These are phyloP conservation scores for Trifolium subterraneum DNA, from an alignment of 306 rosid genomes.

Conservation along the genomic window DNA sequence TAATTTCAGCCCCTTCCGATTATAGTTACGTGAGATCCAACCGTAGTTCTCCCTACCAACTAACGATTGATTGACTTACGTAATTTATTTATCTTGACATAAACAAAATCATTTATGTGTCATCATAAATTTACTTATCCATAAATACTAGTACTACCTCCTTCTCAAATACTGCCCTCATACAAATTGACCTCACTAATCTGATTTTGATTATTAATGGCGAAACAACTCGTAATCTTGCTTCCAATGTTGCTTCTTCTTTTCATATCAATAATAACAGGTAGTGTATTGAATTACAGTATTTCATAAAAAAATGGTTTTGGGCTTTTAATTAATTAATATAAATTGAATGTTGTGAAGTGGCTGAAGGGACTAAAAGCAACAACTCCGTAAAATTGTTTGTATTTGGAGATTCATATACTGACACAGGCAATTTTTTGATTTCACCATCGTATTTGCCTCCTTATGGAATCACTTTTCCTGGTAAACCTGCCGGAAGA, in stretches of 20 bases:
- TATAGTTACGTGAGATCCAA: too few species aligned
- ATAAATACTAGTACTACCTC: too few species aligned
- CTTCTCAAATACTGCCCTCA: too few species aligned
- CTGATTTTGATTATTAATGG: not conserved
- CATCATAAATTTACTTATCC: too few species aligned
- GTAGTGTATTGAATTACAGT: not conserved
- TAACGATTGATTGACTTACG: too few species aligned
- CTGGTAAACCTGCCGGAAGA: slow-evolving; percentile 62
- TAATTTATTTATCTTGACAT: too few species aligned
- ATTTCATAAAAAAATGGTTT: too few species aligned
- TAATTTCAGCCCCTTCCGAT: too few species aligned
- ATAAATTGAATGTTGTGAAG: slow-evolving; percentile 1
- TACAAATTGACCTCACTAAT: not conserved
- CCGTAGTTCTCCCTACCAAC: too few species aligned
- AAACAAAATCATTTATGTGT: too few species aligned
- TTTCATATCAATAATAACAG: not conserved
- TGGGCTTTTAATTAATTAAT: not conserved
- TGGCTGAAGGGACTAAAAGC: slow-evolving; percentile 29
- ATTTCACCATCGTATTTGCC: slow-evolving; percentile 38
- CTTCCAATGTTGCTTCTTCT: not conserved
- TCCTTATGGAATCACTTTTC: slow-evolving; percentile 60
- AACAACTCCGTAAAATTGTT: slow-evolving; percentile 40
- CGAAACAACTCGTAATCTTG: not conserved
- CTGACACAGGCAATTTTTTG: slow-evolving; percentile 56
- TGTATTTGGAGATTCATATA: slow-evolving; percentile 66